Evolutionary conservation across 208 protist genomes (phyloP), one percentile per base, ranked within the genome.

Genomic region (Kentomonas sorsogonicus): DNA sequence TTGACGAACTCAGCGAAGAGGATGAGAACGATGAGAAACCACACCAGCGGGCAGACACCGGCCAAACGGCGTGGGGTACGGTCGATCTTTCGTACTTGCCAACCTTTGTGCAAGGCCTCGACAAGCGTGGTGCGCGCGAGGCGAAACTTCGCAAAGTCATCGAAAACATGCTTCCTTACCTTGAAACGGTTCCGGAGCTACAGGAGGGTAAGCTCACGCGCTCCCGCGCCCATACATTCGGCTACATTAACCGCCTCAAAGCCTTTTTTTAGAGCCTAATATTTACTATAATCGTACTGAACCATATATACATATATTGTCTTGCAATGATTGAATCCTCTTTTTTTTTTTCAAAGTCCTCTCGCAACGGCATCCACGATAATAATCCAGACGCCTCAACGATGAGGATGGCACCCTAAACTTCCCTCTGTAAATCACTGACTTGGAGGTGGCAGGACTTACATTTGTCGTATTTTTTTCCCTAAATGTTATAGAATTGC

Each of bases 181-280:
- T 92, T 22, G 18, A 55, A 25, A 64, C 20, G 1, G 30, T 89
- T 11, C 66, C 58, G 31, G 71, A 74, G 46, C 56, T 65, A 2
- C 63, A 66, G 16, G 63, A 72, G 10, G 72, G 62, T 1, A 77
- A 79, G 33, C 51, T 77, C 11, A 94, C 88, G 0, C 78, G 88
- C n/a, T 48, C 72, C 5, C 72, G 83, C 3, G 69, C 84, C 10
- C 70, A 84, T 51, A 85, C 69, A 43, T 80, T 83, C 41, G 84
- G 88, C 29, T 94, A 94, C 58, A 26, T 87, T 25, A 94, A 94
- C 55, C 69, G 66, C 26, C 64, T 94, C 20, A 90, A 83, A 50
- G 44, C 44, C 11, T 71, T 62, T 40, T 82, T 80, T 26, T 75
- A 57, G 20, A 31, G 51, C n/a, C 20, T 43, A 23, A 22, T 40